Conservation (phyloP, 305 asterid species). For the Fraxinus sp. region DNA sequence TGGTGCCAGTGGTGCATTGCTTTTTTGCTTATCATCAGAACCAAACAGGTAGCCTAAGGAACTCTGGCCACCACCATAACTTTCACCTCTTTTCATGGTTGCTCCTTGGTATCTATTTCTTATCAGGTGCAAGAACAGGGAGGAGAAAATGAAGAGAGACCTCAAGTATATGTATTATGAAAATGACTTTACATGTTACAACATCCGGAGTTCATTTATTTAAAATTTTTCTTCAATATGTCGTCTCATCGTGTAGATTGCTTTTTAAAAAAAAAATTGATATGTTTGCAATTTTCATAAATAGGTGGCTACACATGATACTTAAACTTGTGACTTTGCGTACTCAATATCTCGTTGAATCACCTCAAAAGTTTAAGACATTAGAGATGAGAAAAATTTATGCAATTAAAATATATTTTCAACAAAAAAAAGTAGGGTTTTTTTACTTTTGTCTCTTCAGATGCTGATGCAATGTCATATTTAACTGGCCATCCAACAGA, state of each 20-base stretch:
- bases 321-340: neutral
- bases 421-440: neutral
- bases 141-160: neutral
- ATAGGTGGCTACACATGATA: neutral
- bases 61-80: conserved; percentile 37
- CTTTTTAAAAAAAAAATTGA: neutral
- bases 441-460: neutral
- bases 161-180: neutral
- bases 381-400: neutral
- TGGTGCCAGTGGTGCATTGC: conserved; percentile 33
- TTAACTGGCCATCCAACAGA: neutral
- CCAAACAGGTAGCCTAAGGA: conserved; percentile 47
- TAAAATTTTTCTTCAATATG: neutral
- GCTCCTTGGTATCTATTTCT: neutral
- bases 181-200: neutral
- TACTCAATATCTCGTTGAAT: neutral
- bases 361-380: neutral
- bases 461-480: neutral
- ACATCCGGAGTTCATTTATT: neutral
- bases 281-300: neutral
- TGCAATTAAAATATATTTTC: neutral
- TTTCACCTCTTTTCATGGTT: conserved; percentile 33
- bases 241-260: neutral
- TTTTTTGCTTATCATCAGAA: conserved; percentile 34
- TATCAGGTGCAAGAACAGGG: neutral